Evolutionary conservation across 495 filamentous ascomycete genomes (phyloP).

Genomic region (Podospora didyma): DNA sequence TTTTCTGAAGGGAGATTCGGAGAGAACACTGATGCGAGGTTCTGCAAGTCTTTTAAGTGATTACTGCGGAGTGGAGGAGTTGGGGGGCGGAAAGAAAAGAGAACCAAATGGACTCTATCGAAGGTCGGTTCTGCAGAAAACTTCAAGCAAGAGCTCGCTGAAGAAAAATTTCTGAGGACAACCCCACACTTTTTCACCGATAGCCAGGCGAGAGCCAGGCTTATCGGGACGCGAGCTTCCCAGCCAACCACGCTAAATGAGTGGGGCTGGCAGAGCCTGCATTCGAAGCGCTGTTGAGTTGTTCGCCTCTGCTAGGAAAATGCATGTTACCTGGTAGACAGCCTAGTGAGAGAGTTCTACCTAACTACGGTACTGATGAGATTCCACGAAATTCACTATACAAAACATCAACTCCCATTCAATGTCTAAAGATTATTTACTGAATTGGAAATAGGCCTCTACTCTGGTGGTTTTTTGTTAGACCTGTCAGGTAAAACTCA

Average conservation of each 20-base stretch:
- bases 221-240: conserved; percentile 17
- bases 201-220: conserved; percentile 7
- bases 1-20: neutral
- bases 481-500: no score
- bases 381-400: no score
- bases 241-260: conserved; percentile 6
- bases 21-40: neutral
- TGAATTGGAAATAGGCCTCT: no score
- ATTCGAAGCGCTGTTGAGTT: neutral
- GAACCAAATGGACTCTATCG: neutral
- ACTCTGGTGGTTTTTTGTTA: no score
- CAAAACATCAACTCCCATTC: no score
- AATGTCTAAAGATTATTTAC: no score
- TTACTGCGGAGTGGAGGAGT: neutral
- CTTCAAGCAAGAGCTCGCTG: conserved; percentile 6
- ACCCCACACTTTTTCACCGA: conserved; percentile 15
- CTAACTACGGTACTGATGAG: no score
- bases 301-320: neutral
- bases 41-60: neutral
- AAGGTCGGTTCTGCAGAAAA: conserved; percentile 17
- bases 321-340: neutral
- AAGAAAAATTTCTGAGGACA: conserved; percentile 20
- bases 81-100: neutral
- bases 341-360: neutral
- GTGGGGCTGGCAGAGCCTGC: neutral